Conservation (phyloP, 73 alveolate species). For the Paraurostyla sp. region DNA sequence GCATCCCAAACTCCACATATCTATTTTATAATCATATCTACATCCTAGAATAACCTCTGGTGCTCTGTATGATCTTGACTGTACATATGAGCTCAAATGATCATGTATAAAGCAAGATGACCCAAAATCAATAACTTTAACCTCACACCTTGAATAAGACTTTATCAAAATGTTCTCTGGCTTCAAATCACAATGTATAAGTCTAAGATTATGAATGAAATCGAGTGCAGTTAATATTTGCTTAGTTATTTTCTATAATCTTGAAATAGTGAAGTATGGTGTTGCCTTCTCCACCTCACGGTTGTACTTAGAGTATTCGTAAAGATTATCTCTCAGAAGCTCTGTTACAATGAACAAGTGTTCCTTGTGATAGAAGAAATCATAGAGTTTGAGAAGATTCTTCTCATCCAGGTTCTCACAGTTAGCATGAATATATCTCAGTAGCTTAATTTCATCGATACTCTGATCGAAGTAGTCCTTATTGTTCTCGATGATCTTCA, state of each 20-base stretch:
- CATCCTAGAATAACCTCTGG: slow-evolving; percentile 99
- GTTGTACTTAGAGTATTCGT: slow-evolving; percentile 98
- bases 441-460: slow-evolving; percentile 98
- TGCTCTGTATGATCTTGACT: slow-evolving; percentile 97
- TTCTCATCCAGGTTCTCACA: slow-evolving; percentile 96
- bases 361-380: slow-evolving; percentile 98
- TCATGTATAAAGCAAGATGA: slow-evolving; percentile 97
- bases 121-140: slow-evolving; percentile 98
- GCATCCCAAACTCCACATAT: slow-evolving; percentile 98
- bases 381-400: slow-evolving; percentile 90
- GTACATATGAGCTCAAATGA: slow-evolving; percentile 96
- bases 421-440: slow-evolving; percentile 94
- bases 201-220: slow-evolving; percentile 87
- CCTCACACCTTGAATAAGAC: slow-evolving; percentile 88
- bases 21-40: slow-evolving; percentile 96
- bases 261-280: slow-evolving; percentile 94
- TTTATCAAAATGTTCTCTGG: slow-evolving; percentile 98
- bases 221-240: slow-evolving; percentile 94
- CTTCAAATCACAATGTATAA: slow-evolving; percentile 97
- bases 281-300: slow-evolving; percentile 95
- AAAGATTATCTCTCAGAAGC: slow-evolving; percentile 97
- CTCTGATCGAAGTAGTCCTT: slow-evolving; percentile 99
- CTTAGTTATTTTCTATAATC: slow-evolving; percentile 92
- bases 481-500: slow-evolving; percentile 99
- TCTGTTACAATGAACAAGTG: slow-evolving; percentile 98